Evolutionary conservation across 2,329 filamentous ascomycete species (phyloP).

Genomic region (Fusarium austroafricanum): DNA sequence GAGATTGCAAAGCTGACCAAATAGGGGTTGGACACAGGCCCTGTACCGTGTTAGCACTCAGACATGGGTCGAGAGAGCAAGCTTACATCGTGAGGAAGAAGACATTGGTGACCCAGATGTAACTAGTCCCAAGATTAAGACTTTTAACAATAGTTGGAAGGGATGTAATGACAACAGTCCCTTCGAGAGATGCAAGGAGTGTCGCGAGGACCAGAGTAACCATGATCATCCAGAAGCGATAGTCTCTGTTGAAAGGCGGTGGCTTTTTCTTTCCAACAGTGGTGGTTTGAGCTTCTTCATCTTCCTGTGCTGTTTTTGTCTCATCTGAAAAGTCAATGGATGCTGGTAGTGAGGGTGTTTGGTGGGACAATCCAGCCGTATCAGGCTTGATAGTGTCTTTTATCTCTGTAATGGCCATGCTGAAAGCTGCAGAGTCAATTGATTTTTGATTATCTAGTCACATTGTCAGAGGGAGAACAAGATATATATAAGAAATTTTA

Average conservation of each 20-base stretch:
- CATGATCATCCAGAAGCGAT: slow-evolving; percentile 47
- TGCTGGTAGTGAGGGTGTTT: background rate
- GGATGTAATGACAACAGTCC: slow-evolving; percentile 44
- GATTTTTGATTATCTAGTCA: too few relatives aligned
- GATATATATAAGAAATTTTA: background rate
- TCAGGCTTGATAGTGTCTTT: background rate
- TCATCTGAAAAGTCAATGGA: slow-evolving; percentile 1
- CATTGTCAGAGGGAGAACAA: background rate
- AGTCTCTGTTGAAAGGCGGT: slow-evolving; percentile 26
- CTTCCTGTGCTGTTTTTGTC: background rate
- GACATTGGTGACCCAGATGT: slow-evolving; percentile 48
- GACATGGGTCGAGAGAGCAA: fast-evolving
- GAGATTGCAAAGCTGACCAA: slow-evolving; percentile 63
- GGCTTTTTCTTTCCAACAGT: background rate
- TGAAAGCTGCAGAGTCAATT: fast-evolving
- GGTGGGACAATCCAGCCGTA: background rate
- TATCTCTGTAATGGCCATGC: background rate
- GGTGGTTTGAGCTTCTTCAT: background rate
- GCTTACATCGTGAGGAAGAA: slow-evolving; percentile 44
- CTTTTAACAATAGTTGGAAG: slow-evolving; percentile 45
- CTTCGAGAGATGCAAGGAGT: slow-evolving; percentile 40
- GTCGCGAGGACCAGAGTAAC: slow-evolving; percentile 36
- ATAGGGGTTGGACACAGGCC: slow-evolving; percentile 59
- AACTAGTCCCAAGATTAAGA: slow-evolving; percentile 40
- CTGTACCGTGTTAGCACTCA: slow-evolving; percentile 8